These are phyloP conservation scores for Nothophytophthora sp. DNA, from an alignment of 352 stramenopile genomes.

Conservation along the genomic window DNA sequence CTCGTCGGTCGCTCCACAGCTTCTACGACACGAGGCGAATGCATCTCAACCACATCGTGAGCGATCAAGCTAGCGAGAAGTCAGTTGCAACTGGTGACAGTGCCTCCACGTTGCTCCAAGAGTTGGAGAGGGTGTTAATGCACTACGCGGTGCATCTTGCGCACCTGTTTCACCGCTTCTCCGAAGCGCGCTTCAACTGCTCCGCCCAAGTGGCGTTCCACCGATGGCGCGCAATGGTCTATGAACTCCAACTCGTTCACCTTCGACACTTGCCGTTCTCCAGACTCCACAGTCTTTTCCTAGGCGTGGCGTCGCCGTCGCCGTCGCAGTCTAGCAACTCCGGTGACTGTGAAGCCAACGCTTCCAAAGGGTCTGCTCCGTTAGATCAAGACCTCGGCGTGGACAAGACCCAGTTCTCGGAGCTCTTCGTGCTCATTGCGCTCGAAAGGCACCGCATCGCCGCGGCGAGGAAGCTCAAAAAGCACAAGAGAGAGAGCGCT, in stretches of 20 bases:
- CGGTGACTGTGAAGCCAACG: not conserved
- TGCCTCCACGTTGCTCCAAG: not conserved
- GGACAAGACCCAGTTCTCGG: constrained; percentile 21
- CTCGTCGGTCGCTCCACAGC: constrained; percentile 8
- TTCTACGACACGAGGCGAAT: constrained; percentile 31
- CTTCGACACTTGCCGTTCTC: constrained; percentile 18
- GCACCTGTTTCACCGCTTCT: constrained; percentile 48
- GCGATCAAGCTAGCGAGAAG: not conserved
- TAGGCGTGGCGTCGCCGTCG: constrained; percentile 4
- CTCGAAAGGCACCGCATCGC: constrained; percentile 18
- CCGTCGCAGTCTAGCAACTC: too few species aligned
- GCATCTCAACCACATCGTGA: constrained; percentile 3
- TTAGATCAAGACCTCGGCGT: constrained; percentile 26
- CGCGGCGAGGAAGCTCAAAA: constrained; percentile 8
- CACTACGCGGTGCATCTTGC: constrained; percentile 41
- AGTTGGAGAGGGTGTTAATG: constrained; percentile 41
- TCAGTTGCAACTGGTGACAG: not conserved
- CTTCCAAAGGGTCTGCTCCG: not conserved
- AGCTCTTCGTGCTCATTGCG: constrained; percentile 34
- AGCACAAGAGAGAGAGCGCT: not conserved
- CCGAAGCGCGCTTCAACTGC: constrained; percentile 25
- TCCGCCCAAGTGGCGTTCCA: constrained; percentile 25
- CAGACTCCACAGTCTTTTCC: constrained; percentile 26
- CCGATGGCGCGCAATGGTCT: constrained; percentile 34
- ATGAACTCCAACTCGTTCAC: constrained; percentile 32